Evolutionary conservation across 1,284 basidiomycete species (phyloP), one percentile per base, ranked within the genome.

Genomic region (Tylopilus orsonianus): DNA sequence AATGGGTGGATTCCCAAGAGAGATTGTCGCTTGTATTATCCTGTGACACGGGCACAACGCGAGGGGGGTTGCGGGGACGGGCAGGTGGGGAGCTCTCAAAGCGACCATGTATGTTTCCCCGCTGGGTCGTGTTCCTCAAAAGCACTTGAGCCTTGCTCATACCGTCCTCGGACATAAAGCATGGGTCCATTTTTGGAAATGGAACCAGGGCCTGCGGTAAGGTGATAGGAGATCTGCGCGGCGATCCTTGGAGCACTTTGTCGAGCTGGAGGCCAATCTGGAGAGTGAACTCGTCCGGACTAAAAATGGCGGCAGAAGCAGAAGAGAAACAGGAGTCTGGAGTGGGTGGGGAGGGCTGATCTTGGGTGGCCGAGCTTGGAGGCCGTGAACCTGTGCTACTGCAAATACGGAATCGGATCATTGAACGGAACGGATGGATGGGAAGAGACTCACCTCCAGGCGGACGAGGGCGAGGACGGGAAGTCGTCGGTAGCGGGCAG

Each of bases 391-490:
- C 19, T 7, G 49, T 22, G 33, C 19, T 44, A 30, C 66, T 68
- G 38, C 2, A 41, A 23, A 27, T 2, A 34, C 3, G 20, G n/a
- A 9, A 20, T 22, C 14, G 22, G 29, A 26, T 43, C 3, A 29
- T 19, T 3, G 27, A 16, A 16, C 1, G 8, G 12, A 22, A 24
- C 4, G 9, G 16, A 13, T 2, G 16, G n/a, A 13, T 5, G 16
- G 13, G 9, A 8, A 20, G 12, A 22, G 10, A 55, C 66, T 14
- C 23, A 67, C 66, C 63, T 65, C 48, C 46, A 59, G 6, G 45
- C 35, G 26, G 64, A 64, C 38, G 50, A 51, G 20, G 63, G 52
- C 2, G 64, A 56, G 13, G 52, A 48, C 29, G 52, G 40, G 16
- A 62, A 43, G n/a, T 49, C 43, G 16, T 41, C 34, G 40, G 14